Evolutionary conservation across 768 basidiomycete genomes (phyloP).

Genomic region (Saitozyma sp.): DNA sequence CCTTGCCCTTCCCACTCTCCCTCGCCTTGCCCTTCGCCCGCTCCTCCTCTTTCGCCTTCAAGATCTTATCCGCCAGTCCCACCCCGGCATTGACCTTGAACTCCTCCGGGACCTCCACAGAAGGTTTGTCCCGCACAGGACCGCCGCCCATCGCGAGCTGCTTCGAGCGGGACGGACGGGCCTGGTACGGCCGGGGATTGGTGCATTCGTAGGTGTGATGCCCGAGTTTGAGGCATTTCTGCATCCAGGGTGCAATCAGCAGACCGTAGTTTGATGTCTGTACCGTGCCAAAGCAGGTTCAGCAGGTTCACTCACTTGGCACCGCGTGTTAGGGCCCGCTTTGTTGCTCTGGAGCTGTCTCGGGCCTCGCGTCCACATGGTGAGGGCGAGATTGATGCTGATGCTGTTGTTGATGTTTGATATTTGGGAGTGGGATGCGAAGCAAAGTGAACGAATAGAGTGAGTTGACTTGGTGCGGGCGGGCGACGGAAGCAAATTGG

Average conservation of each 20-base stretch:
- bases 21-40: conserved; percentile 46
- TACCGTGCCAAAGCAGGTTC: background rate
- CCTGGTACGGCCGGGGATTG: conserved; percentile 72
- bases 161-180: conserved; percentile 84
- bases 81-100: conserved; percentile 69
- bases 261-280: background rate
- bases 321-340: conserved; percentile 41
- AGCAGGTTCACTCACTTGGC: conserved; percentile 28
- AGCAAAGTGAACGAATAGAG: too few relatives aligned
- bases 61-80: conserved; percentile 80
- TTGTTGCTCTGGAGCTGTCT: conserved; percentile 28
- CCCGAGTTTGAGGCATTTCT: conserved; percentile 58
- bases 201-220: conserved; percentile 94
- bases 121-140: conserved; percentile 64
- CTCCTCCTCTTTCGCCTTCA: conserved; percentile 76
- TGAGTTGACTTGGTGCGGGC: too few relatives aligned
- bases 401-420: background rate
- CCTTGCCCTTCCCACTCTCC: conserved; percentile 18
- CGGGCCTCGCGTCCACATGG: conserved; percentile 27
- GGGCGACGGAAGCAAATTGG: too few relatives aligned
- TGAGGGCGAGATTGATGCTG: background rate
- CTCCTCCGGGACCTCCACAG: conserved; percentile 84
- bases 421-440: too few relatives aligned
- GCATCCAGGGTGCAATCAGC: background rate
- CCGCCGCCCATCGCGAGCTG: conserved; percentile 77